phyloP scores from a whole-genome alignment of 2,329 filamentous ascomycete genomes.

The Juglanconis sp. region DNA sequence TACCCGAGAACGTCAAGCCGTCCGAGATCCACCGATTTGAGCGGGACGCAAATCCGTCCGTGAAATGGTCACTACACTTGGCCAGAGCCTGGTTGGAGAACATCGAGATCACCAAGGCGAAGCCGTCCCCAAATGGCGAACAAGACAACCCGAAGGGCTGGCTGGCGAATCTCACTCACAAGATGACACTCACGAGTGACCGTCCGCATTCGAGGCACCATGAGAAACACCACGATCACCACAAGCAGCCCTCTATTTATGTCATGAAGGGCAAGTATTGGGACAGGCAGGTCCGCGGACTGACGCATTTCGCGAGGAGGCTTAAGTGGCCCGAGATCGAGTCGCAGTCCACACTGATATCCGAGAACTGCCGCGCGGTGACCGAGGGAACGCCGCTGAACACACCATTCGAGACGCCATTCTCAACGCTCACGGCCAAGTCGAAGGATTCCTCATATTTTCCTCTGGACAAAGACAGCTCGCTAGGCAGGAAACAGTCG shows the following conservation, averaged over 20 bases:
- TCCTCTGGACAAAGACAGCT: constrained; percentile 21
- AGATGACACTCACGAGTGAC: constrained; percentile 43
- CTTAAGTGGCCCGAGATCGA: constrained; percentile 62
- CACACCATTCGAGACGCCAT: constrained; percentile 34
- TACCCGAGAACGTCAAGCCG: constrained; percentile 50
- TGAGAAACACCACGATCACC: constrained; percentile 34
- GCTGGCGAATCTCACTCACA: constrained; percentile 57
- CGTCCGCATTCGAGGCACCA: constrained; percentile 28
- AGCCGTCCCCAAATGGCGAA: constrained; percentile 24
- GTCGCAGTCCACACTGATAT: constrained; percentile 45
- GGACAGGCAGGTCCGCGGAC: constrained; percentile 56
- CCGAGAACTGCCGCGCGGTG: constrained; percentile 43
- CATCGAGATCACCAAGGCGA: constrained; percentile 52
- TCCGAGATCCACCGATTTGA: constrained; percentile 60
- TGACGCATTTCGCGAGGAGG: constrained; percentile 62
- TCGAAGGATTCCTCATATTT: constrained; percentile 46
- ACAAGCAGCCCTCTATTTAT: constrained; percentile 39
- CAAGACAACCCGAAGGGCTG: constrained; percentile 38
- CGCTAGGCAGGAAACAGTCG: constrained; percentile 32
- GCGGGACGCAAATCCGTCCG: constrained; percentile 56
- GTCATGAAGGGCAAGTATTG: constrained; percentile 54
- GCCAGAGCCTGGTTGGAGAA: constrained; percentile 68
- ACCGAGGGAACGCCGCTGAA: constrained; percentile 40
- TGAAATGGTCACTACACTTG: constrained; percentile 65
- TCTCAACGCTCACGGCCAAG: constrained; percentile 30